Evolutionary conservation across 176 grass and related monocot genomes (phyloP).

Genomic region (Melocanna baccifera): DNA sequence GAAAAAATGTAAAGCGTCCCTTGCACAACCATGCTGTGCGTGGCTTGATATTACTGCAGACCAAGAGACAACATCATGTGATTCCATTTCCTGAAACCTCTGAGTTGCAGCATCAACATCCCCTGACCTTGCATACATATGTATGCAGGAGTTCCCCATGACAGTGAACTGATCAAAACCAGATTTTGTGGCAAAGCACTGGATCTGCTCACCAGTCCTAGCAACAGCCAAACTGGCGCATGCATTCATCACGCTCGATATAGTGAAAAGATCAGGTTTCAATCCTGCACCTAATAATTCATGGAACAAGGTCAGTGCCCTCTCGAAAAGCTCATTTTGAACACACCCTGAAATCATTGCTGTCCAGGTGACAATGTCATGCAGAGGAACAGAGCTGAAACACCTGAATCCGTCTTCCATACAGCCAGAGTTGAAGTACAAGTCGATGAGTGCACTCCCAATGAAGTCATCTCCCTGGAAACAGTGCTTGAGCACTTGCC

Average conservation of each 20-base stretch:
- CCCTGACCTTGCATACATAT: slow-evolving; percentile 80
- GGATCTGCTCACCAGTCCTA: slow-evolving; percentile 60
- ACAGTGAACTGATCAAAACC: slow-evolving; percentile 53
- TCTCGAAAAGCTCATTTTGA: not conserved
- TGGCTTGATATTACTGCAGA: slow-evolving; percentile 73
- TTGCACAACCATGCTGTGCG: slow-evolving; percentile 67
- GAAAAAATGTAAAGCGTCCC: slow-evolving; percentile 50
- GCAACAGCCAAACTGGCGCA: slow-evolving; percentile 63
- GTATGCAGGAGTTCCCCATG: slow-evolving; percentile 68
- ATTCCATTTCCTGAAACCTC: slow-evolving; percentile 71
- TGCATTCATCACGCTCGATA: slow-evolving; percentile 63
- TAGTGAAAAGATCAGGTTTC: slow-evolving; percentile 64
- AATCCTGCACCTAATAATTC: slow-evolving; percentile 40
- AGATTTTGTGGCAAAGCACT: slow-evolving; percentile 53
- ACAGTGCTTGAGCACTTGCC: slow-evolving; percentile 46
- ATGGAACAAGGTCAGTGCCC: slow-evolving; percentile 56
- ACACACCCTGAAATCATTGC: too few relatives aligned
- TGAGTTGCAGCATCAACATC: slow-evolving; percentile 51
- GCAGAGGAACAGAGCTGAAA: slow-evolving; percentile 32
- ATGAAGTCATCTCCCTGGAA: slow-evolving; percentile 58
- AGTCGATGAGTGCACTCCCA: slow-evolving; percentile 59
- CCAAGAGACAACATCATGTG: slow-evolving; percentile 63
- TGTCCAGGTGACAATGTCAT: too few relatives aligned
- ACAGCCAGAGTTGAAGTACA: slow-evolving; percentile 54
- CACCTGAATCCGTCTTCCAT: slow-evolving; percentile 59